A percentile compares a stretch with the other conserved stretches of the same genome.
phyloP scores from a whole-genome alignment of 192 early-diverging fungal genomes.

The Linnemannia exigua region DNA sequence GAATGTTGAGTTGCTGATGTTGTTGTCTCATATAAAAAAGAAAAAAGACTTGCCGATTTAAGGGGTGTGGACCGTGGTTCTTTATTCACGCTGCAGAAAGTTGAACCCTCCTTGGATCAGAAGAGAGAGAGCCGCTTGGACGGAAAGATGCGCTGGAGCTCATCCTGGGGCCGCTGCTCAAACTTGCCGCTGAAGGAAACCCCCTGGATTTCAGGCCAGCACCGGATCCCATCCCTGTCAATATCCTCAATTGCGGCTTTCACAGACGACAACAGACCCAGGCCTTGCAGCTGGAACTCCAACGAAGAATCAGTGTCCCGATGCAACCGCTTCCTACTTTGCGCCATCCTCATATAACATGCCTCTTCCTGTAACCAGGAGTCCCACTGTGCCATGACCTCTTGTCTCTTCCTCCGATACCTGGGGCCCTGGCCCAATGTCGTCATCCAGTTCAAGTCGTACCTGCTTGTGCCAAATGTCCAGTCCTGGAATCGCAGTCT shows the following conservation, averaged over 20 bases:
- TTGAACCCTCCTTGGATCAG: too few relatives aligned
- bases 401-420: not conserved
- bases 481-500: slow-evolving; percentile 1
- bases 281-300: not conserved
- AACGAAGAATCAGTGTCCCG: not conserved
- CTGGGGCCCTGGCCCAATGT: not conserved
- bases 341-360: not conserved
- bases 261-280: not conserved
- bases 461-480: not conserved
- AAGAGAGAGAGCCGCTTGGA: not conserved
- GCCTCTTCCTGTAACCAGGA: not conserved
- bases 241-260: not conserved
- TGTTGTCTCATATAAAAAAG: not conserved
- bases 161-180: not conserved
- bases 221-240: not conserved
- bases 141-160: not conserved
- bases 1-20: not conserved
- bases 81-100: not conserved
- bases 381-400: not conserved
- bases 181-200: not conserved
- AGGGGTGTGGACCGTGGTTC: not conserved
- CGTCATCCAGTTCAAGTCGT: slow-evolving; percentile 1
- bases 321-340: not conserved
- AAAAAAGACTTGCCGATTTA: not conserved
- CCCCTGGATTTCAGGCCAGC: not conserved